Evolutionary conservation across 257 asterid genomes (phyloP).

Genomic region (Plantago elongata): DNA sequence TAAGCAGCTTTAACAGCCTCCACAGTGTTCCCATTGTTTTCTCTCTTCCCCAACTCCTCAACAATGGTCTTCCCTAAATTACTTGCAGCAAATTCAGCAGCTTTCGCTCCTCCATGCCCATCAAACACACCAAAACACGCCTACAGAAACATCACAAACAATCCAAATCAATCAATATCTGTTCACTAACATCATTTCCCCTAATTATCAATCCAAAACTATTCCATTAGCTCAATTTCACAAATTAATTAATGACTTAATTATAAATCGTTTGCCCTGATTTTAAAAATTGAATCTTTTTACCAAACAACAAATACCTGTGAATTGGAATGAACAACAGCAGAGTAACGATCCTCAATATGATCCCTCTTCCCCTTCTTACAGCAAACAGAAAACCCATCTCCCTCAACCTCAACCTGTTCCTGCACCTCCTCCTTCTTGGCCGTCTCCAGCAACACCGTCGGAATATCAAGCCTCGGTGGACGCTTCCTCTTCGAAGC

Average conservation of each 20-base stretch:
- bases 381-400: constrained; percentile 74
- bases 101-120: constrained; percentile 78
- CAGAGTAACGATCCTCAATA: constrained; percentile 87
- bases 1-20: constrained; percentile 33
- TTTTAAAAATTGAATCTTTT: background rate
- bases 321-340: constrained; percentile 40
- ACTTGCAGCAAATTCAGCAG: constrained; percentile 67
- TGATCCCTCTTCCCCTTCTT: constrained; percentile 73
- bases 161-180: background rate
- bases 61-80: constrained; percentile 45
- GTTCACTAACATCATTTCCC: background rate
- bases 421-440: constrained; percentile 15
- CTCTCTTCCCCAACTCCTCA: constrained; percentile 24
- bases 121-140: constrained; percentile 70
- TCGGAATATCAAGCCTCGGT: constrained; percentile 49
- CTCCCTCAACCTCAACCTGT: constrained; percentile 57
- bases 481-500: constrained; percentile 62
- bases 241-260: background rate
- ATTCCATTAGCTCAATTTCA: background rate
- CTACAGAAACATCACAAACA: constrained; percentile 23
- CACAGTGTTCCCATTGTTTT: constrained; percentile 1
- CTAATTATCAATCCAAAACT: background rate
- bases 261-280: background rate
- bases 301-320: background rate
- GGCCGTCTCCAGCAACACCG: constrained; percentile 25